Evolutionary conservation across 305 asterid species (phyloP).

Genomic region (Plantago rigida): DNA sequence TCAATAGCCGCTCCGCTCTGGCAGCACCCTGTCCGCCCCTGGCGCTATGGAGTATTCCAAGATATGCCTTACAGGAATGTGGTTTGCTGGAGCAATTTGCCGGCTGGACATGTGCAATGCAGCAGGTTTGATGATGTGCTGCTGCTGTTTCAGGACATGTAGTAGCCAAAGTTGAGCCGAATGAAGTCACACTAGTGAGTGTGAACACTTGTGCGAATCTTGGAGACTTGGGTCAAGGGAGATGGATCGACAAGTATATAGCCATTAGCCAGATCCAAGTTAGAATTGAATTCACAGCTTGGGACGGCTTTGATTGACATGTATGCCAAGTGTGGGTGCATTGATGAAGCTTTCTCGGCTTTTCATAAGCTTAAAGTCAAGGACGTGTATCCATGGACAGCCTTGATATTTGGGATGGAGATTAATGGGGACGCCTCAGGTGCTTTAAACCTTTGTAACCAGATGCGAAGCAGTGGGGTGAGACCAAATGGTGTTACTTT

Average conservation of each 20-base stretch:
- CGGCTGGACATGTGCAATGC: conserved; percentile 40
- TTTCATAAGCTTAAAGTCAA: conserved; percentile 28
- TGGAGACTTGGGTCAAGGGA: conserved; percentile 48
- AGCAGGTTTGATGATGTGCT: conserved; percentile 30
- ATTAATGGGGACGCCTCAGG: conserved; percentile 43
- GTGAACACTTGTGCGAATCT: conserved; percentile 53
- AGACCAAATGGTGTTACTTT: conserved; percentile 48
- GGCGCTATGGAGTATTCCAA: conserved; percentile 18
- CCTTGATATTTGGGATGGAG: conserved; percentile 47
- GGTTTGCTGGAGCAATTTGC: conserved; percentile 50
- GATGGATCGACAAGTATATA: conserved; percentile 35
- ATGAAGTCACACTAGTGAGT: conserved; percentile 35
- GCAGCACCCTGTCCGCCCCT: too few relatives aligned
- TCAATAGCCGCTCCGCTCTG: too few relatives aligned
- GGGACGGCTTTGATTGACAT: conserved; percentile 51
- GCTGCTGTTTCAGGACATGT: conserved; percentile 38
- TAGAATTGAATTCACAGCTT: conserved; percentile 29
- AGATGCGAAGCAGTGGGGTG: conserved; percentile 38
- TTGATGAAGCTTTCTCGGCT: conserved; percentile 33
- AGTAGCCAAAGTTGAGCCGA: conserved; percentile 31
- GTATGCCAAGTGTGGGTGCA: conserved; percentile 55
- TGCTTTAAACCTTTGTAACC: conserved; percentile 30
- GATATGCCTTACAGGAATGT: conserved; percentile 40
- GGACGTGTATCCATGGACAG: conserved; percentile 50
- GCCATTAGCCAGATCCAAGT: conserved; percentile 8